Base-by-base conservation (phyloP, 331 rosid genomes). In the Acacia concinna region DNA sequence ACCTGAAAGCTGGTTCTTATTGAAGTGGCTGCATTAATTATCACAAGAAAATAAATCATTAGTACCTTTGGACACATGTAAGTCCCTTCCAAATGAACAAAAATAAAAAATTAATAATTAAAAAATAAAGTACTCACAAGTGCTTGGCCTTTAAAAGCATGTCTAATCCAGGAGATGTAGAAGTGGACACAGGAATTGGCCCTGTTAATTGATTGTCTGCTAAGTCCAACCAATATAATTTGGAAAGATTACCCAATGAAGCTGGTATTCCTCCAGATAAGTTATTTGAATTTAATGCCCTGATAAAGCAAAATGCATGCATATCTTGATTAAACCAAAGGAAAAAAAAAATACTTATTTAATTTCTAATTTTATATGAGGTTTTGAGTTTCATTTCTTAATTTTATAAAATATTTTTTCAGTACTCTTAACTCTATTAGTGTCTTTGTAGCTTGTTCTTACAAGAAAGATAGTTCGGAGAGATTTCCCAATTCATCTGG, bases 401-500 rank as follows among this genome's bases (percentile, higher is more conserved):
- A 12, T 46, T 15, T 46, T 46, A 46, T 14, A 15, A 15, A 43
- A 12, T 43, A 15, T 46, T 5, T 46, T 1, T 46, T 46, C 0
- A 46, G 52, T 15, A 15, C 52, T 46, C 8, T 4, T 4, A 46
- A 15, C 15, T 46, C n/a, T 46, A 46, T 14, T 7, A 46, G n/a
- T n/a, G n/a, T 15, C 0, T 6, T 15, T 46, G 32, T 10, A 71
- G 47, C 23, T 47, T 31, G 38, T 62, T 84, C 95, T 90, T 87
- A 95, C 99, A 93, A 81, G 91, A 86, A 93, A 63, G 94, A 71
- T 66, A 93, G 86, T 49, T 84, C 86, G 37, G 83, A 79, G 75
- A 95, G 97, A 57, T 91, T 87, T 40, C 98, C 98, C 79, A 96
- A 52, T 82, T 87, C 90, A 68, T 88, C 86, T 38, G 99, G 99